Percentiles rank a stretch among this genome's conserved stretches.
These are phyloP conservation scores for Aspergillus novoparasiticus DNA, from an alignment of 2,329 filamentous ascomycete species.

Conservation along the genomic window DNA sequence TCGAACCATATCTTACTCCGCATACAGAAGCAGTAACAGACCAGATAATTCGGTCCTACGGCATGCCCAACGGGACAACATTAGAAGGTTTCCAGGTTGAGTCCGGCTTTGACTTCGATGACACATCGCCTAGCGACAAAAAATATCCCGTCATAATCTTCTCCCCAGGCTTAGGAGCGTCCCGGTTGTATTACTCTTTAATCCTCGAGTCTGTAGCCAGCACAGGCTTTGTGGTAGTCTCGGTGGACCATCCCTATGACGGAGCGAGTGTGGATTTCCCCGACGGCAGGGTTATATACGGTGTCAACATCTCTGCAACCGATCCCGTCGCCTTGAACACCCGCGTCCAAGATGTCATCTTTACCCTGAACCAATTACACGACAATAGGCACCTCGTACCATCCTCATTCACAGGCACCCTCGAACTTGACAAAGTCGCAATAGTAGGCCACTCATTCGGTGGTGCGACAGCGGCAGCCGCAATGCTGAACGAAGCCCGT, in stretches of 20 bases:
- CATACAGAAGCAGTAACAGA: neutral
- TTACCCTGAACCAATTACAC: constrained; percentile 5
- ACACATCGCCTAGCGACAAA: neutral
- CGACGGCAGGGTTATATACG: constrained; percentile 14
- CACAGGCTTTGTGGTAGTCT: neutral
- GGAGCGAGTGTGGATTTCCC: constrained; percentile 24
- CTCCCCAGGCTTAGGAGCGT: neutral
- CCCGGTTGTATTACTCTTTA: neutral
- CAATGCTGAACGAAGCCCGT: constrained; percentile 25
- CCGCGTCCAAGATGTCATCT: constrained; percentile 7
- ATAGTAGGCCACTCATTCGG: constrained; percentile 42
- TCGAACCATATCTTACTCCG: neutral
- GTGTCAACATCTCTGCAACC: neutral
- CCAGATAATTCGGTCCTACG: neutral
- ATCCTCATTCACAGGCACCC: neutral
- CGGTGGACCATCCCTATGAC: constrained; percentile 27
- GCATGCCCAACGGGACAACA: neutral
- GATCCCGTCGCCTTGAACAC: constrained; percentile 3
- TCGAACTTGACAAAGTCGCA: constrained; percentile 10
- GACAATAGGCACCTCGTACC: neutral
- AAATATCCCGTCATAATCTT: neutral
- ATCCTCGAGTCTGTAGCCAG: neutral
- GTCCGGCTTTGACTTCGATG: neutral
- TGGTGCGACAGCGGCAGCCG: constrained; percentile 32
- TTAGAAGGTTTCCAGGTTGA: neutral